Percentiles rank a stretch among this genome's conserved stretches.
Conservation (phyloP, 495 filamentous ascomycete species). For the Penicillium flavigenum region DNA sequence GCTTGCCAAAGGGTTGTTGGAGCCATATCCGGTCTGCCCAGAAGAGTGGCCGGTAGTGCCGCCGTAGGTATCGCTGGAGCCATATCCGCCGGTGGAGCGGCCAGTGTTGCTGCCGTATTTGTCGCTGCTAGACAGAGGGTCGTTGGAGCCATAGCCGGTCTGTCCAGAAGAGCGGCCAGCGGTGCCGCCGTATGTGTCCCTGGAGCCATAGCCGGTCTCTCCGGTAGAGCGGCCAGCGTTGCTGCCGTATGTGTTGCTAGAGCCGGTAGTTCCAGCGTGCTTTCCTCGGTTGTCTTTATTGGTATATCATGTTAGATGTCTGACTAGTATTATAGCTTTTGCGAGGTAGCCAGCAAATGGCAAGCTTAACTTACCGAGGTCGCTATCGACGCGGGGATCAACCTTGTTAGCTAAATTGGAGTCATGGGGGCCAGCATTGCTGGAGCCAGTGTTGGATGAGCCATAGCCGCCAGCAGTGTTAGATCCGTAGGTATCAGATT, state of each 20-base stretch:
- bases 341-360: no score
- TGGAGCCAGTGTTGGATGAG: constrained; percentile 11
- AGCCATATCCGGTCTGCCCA: constrained; percentile 3
- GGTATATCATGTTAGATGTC: neutral
- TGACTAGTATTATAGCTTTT: no score
- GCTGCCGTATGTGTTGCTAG: no score
- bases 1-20: neutral
- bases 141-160: neutral
- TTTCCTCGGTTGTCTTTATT: constrained; percentile 1
- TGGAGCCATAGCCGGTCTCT: neutral
- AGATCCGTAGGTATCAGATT: neutral
- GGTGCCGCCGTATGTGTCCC: neutral
- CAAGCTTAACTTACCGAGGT: constrained; percentile 19
- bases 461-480: constrained; percentile 6
- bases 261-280: neutral
- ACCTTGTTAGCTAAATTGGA: constrained; percentile 35
- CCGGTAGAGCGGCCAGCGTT: no score
- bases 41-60: neutral
- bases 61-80: neutral
- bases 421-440: constrained; percentile 17
- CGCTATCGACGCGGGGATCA: constrained; percentile 48
- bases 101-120: no score
- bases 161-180: constrained; percentile 1
- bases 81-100: no score
- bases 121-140: no score